Evolutionary conservation across 352 stramenopile genomes (phyloP).

Genomic region (Globisporangium orthogonon): DNA sequence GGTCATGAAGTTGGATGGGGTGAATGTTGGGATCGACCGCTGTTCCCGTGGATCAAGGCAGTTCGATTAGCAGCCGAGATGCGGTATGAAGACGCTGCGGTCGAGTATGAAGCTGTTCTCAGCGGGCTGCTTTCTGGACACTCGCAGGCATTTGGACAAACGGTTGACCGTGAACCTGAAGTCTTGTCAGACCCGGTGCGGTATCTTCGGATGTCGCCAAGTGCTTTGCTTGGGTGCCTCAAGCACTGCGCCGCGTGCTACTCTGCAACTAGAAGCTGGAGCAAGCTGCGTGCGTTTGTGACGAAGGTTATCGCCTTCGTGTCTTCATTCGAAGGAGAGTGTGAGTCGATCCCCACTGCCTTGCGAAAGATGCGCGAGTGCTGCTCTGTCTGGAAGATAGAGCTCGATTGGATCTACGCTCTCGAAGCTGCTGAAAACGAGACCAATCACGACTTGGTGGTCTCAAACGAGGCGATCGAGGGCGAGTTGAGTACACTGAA

Average conservation of each 20-base stretch:
- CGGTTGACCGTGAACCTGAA: slow-evolving; percentile 14
- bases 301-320: slow-evolving; percentile 20
- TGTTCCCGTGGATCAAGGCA: slow-evolving; percentile 36
- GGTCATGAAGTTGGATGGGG: slow-evolving; percentile 9
- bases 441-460: too few relatives aligned
- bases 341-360: slow-evolving; percentile 14
- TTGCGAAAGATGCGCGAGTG: slow-evolving; percentile 27
- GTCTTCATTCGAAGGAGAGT: slow-evolving; percentile 17
- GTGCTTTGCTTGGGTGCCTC: slow-evolving; percentile 33
- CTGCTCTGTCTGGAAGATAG: slow-evolving; percentile 27
- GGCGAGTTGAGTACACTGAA: slow-evolving; percentile 11
- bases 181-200: slow-evolving; percentile 22
- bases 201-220: slow-evolving; percentile 28
- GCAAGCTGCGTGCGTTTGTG: slow-evolving; percentile 25
- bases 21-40: slow-evolving; percentile 12
- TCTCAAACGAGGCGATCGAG: background rate
- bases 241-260: slow-evolving; percentile 49
- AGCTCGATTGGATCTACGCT: slow-evolving; percentile 21
- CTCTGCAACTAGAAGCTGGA: slow-evolving; percentile 32
- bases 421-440: slow-evolving; percentile 15
- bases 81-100: slow-evolving; percentile 57
- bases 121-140: background rate
- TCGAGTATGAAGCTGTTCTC: slow-evolving; percentile 36
- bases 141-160: background rate
- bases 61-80: slow-evolving; percentile 43